Percentiles rank a stretch among this genome's conserved stretches.
Evolutionary conservation across 2,329 filamentous ascomycete genomes (phyloP).

Genomic region (Colletotrichum graminicola): DNA sequence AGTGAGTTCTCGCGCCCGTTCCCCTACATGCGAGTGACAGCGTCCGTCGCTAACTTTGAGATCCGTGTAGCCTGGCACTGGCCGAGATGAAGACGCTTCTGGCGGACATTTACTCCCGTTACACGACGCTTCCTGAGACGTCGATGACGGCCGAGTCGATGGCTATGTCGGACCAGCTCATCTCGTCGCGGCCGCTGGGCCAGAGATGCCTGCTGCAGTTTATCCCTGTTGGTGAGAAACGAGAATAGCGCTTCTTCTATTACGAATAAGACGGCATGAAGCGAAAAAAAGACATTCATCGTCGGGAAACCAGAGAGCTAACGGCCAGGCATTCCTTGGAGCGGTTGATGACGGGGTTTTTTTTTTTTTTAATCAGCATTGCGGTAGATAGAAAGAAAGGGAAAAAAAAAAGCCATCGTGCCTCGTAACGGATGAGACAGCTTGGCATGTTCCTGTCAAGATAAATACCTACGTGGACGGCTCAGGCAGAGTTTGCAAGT

Average conservation of each 20-base stretch:
- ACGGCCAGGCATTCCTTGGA: neutral
- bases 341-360: neutral
- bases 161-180: conserved; percentile 76
- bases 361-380: neutral
- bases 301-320: neutral
- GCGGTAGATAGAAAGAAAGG: no score
- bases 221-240: conserved; percentile 47
- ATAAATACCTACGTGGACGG: neutral
- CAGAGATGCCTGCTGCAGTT: conserved; percentile 70
- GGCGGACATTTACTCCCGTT: conserved; percentile 71
- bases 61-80: conserved; percentile 64
- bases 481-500: conserved; percentile 7
- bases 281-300: neutral
- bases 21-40: neutral
- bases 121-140: conserved; percentile 65
- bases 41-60: neutral
- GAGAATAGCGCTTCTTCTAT: conserved; percentile 14
- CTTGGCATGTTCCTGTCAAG: neutral
- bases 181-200: conserved; percentile 72
- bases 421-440: conserved; percentile 2
- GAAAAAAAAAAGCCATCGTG: neutral
- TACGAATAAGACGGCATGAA: neutral
- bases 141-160: conserved; percentile 69
- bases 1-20: conserved; percentile 62
- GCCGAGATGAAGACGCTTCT: conserved; percentile 77